A percentile compares a stretch with the other conserved stretches of the same genome.
These are phyloP conservation scores for Pseudogymnoascus sp. DNA, from an alignment of 2,329 filamentous ascomycete species.

Conservation along the genomic window DNA sequence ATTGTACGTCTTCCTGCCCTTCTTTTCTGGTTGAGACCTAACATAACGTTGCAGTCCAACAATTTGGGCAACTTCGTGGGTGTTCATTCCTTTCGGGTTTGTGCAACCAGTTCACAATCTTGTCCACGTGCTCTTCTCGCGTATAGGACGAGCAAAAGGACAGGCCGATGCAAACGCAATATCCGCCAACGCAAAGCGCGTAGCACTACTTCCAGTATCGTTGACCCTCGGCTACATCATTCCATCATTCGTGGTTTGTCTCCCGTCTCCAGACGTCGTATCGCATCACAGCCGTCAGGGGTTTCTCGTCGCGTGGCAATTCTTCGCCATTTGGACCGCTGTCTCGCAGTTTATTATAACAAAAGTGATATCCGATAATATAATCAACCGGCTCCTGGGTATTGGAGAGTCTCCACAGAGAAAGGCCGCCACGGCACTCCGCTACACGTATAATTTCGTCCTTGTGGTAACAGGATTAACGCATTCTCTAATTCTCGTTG, in stretches of 20 bases:
- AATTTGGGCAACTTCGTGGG: background rate
- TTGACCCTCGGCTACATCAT: slow-evolving; percentile 35
- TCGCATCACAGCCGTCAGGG: slow-evolving; percentile 36
- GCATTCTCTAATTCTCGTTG: background rate
- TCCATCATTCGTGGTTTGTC: slow-evolving; percentile 34
- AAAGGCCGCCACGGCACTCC: background rate
- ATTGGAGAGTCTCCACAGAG: background rate
- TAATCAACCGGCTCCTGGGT: background rate
- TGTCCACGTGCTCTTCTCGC: background rate
- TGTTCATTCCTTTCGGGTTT: background rate
- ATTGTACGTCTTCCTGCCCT: slow-evolving; percentile 28
- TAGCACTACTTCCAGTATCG: slow-evolving; percentile 30
- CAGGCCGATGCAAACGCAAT: background rate
- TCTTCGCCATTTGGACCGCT: slow-evolving; percentile 39
- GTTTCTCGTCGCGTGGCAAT: slow-evolving; percentile 41
- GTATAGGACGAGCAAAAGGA: background rate
- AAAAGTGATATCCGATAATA: background rate
- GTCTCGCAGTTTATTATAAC: slow-evolving; percentile 29
- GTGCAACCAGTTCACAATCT: slow-evolving; percentile 1
- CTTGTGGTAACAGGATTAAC: background rate
- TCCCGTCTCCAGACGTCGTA: slow-evolving; percentile 33
- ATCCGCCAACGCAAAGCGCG: background rate
- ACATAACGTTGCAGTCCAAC: background rate
- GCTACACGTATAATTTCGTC: background rate
- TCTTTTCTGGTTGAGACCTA: background rate